Evolutionary conservation across 176 grass and related monocot genomes (phyloP), one percentile per base, ranked within the genome.

Genomic region (Aegilops umbellulata): DNA sequence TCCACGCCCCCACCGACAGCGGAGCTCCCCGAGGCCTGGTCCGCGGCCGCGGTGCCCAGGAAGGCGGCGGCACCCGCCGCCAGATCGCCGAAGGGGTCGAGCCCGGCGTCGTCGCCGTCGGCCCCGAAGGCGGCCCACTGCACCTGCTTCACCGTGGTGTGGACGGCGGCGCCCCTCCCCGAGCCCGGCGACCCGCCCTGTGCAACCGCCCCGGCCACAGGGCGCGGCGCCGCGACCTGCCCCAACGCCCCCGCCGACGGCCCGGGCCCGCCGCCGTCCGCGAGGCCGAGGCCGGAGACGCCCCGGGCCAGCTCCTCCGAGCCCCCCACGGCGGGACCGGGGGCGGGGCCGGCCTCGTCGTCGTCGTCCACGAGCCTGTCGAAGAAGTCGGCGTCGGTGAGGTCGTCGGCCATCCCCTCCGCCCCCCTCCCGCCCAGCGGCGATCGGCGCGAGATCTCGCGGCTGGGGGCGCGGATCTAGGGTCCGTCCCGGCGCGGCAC

Each of bases 381-480:
- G 81, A 99, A 99, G 89, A 99, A 99, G 90, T 99, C 94, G 71
- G 87, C 94, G 76, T 96, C 92, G 6, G 94, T 93, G 60, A 94
- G 94, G 82, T 99, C 97, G 20, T 96, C 96, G 32, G 88, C 85
- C 90, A 92, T 92, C 42, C 38, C 66, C 4, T 11, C 41, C 10
- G 39, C 41, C 3, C 39, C 2, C 27, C 32, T 36, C 19, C 67
- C 19, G 31, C 32, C 46, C 4, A 26, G 5, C 42, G 71, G 44
- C 41, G 29, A 83, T 75, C 44, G 29, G 39, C 22, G 42, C 53
- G 85, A 83, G 65, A 80, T 87, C 90, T 78, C 92, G 83, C 77
- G 19, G 68, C 3, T 24, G 11, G n/a, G 85, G 17, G 44, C 4
- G 39, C 75, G 86, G 90, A 91, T 91, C 90, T 58, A 19, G 83